A percentile compares a stretch with the other conserved stretches of the same genome.
Evolutionary conservation across 768 basidiomycete species (phyloP).

Genomic region (Gelatoporia subvermispora): DNA sequence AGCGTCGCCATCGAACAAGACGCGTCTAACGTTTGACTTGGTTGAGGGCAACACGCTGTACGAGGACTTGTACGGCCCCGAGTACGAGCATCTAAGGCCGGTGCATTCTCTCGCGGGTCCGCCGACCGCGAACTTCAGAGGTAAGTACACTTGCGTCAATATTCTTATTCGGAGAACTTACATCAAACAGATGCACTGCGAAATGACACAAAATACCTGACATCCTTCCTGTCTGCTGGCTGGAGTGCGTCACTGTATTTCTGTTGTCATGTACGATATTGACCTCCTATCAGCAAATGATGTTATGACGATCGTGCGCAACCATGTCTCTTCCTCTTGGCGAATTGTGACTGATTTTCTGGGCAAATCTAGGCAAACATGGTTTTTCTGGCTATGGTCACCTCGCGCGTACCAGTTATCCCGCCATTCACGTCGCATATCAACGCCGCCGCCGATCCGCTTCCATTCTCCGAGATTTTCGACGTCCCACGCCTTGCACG

Average conservation of each 20-base stretch:
- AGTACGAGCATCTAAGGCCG: slow-evolving; percentile 1
- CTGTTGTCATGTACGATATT: background rate
- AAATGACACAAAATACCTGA: slow-evolving; percentile 54
- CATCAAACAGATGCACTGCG: slow-evolving; percentile 45
- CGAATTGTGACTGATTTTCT: too few species aligned
- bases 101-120: slow-evolving; percentile 28
- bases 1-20: too few species aligned
- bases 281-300: slow-evolving; percentile 50
- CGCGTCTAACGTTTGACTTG: too few species aligned
- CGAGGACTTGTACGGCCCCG: too few species aligned
- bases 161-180: background rate
- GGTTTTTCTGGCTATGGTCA: slow-evolving; percentile 33
- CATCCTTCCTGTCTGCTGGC: slow-evolving; percentile 66
- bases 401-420: slow-evolving; percentile 32
- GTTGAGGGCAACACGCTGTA: too few species aligned
- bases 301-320: slow-evolving; percentile 55
- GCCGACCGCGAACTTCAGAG: slow-evolving; percentile 48
- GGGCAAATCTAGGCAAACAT: slow-evolving; percentile 24
- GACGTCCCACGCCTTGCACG: slow-evolving; percentile 28
- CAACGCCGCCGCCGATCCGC: slow-evolving; percentile 20
- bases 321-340: background rate
- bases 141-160: background rate
- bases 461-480: slow-evolving; percentile 34
- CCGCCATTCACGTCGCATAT: slow-evolving; percentile 34
- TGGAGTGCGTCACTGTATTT: slow-evolving; percentile 40